A percentile compares a stretch with the other conserved stretches of the same genome.
phyloP scores from a whole-genome alignment of 495 filamentous ascomycete genomes.

The Amphirosellinia nigrospora region DNA sequence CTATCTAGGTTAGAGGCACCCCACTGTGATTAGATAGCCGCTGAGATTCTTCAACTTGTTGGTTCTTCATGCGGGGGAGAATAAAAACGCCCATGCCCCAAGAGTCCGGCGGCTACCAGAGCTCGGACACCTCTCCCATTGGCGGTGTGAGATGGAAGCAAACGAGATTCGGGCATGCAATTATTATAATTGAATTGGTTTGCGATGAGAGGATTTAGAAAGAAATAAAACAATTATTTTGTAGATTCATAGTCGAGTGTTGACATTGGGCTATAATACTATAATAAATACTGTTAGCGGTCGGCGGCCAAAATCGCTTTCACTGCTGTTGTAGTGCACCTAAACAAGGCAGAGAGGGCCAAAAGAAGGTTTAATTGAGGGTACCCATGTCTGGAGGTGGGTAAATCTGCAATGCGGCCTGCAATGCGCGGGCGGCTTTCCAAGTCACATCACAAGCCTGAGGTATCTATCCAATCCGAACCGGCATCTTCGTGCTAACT shows the following conservation, averaged over 20 bases:
- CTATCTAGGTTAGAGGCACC: neutral
- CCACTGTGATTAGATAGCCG: constrained; percentile 6
- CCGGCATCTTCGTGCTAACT: neutral
- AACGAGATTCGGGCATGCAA: neutral
- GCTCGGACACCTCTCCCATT: constrained; percentile 13
- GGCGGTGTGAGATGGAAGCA: neutral
- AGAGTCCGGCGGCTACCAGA: constrained; percentile 15
- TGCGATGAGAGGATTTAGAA: neutral
- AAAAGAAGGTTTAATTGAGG: neutral
- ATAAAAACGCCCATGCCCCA: neutral
- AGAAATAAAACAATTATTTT: neutral
- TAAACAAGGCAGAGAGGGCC: neutral
- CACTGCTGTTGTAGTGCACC: neutral
- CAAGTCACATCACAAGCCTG: constrained; percentile 18
- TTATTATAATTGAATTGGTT: neutral
- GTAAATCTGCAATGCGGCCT: constrained; percentile 6
- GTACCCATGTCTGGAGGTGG: neutral
- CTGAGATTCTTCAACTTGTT: neutral
- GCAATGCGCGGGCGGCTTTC: constrained; percentile 13
- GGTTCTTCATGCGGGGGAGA: neutral
- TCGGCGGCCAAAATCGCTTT: neutral
- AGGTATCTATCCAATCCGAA: constrained; percentile 8
- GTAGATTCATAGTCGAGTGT: too few species aligned
- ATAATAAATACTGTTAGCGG: too few species aligned
- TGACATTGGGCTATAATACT: too few species aligned